phyloP scores from a whole-genome alignment of 2,329 filamentous ascomycete species.

The Cytospora schulzeri region DNA sequence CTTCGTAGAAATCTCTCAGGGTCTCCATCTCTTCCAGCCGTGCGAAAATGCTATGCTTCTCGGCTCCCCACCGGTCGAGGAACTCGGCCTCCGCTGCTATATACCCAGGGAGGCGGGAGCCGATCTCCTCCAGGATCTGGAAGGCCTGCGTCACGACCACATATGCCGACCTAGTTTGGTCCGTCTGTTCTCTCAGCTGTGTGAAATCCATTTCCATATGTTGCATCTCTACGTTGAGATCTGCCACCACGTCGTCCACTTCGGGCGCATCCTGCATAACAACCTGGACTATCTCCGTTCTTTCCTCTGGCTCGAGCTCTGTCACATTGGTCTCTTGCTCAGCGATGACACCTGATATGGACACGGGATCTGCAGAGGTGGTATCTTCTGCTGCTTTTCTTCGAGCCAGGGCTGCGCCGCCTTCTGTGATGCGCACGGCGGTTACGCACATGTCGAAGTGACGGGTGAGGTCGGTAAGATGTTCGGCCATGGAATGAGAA shows the following conservation, averaged over 20 bases:
- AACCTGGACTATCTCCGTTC: conserved; percentile 80
- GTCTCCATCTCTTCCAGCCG: conserved; percentile 77
- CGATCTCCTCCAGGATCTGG: conserved; percentile 66
- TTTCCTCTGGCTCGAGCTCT: conserved; percentile 72
- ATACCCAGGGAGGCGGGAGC: conserved; percentile 65
- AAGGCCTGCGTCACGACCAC: conserved; percentile 64
- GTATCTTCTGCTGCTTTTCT: conserved; percentile 67
- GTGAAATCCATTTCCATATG: conserved; percentile 76
- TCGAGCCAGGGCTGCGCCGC: conserved; percentile 40
- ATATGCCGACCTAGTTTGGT: conserved; percentile 57
- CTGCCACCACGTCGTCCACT: conserved; percentile 66
- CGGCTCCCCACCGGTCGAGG: conserved; percentile 69
- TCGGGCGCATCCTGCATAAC: conserved; percentile 71
- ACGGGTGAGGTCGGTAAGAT: conserved; percentile 76
- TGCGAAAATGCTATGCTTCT: conserved; percentile 67
- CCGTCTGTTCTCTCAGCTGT: conserved; percentile 64
- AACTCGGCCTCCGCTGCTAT: conserved; percentile 67
- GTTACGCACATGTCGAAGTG: conserved; percentile 95
- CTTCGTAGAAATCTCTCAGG: conserved; percentile 81
- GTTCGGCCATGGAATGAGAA: conserved; percentile 79
- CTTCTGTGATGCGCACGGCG: conserved; percentile 74
- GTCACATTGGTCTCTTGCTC: conserved; percentile 54
- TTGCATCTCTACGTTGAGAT: conserved; percentile 73
- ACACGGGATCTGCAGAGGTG: conserved; percentile 47
- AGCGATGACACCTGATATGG: conserved; percentile 68